A percentile compares a stretch with the other conserved stretches of the same genome.
Conservation (phyloP, 1,139 yeast genomes). For the Pichia sp. region DNA sequence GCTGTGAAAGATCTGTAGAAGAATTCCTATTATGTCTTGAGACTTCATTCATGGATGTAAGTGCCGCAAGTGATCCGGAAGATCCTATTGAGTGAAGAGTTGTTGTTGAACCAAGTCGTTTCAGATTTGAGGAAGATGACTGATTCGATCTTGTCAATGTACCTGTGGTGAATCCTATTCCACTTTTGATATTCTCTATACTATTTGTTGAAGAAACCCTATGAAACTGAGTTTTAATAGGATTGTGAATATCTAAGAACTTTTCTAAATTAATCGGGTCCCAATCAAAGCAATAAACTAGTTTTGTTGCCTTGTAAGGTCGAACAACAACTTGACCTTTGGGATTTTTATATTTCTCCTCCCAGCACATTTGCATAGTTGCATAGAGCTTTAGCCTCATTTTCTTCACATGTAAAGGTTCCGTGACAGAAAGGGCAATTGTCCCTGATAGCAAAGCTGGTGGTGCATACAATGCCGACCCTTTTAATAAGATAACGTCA, state of each 20-base stretch:
- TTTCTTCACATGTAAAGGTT: slow-evolving; percentile 63
- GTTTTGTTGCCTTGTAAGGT: slow-evolving; percentile 54
- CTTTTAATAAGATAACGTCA: slow-evolving; percentile 77
- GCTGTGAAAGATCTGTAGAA: slow-evolving; percentile 12
- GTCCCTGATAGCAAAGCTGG: slow-evolving; percentile 71
- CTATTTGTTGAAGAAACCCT: slow-evolving; percentile 16
- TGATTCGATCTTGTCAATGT: slow-evolving; percentile 25
- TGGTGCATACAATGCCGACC: slow-evolving; percentile 68
- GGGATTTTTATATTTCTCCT: slow-evolving; percentile 40
- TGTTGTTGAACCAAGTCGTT: slow-evolving; percentile 18
- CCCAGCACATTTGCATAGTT: slow-evolving; percentile 52
- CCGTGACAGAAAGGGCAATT: slow-evolving; percentile 68
- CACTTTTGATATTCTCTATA: slow-evolving; percentile 8
- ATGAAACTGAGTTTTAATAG: slow-evolving; percentile 10
- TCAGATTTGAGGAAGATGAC: slow-evolving; percentile 26
- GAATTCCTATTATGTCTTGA: slow-evolving; percentile 11
- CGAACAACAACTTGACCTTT: slow-evolving; percentile 40
- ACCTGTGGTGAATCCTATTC: slow-evolving; percentile 26
- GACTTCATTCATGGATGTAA: slow-evolving; percentile 2
- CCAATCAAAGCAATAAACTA: slow-evolving; percentile 72
- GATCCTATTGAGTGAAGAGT: slow-evolving; percentile 9
- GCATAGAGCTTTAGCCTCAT: slow-evolving; percentile 59
- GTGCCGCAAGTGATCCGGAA: slow-evolving; percentile 3
- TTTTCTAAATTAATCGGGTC: slow-evolving; percentile 49
- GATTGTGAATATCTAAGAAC: slow-evolving; percentile 20